A percentile compares a stretch with the other conserved stretches of the same genome.
phyloP scores from a whole-genome alignment of 2,329 filamentous ascomycete species.

The Calonectria montana region DNA sequence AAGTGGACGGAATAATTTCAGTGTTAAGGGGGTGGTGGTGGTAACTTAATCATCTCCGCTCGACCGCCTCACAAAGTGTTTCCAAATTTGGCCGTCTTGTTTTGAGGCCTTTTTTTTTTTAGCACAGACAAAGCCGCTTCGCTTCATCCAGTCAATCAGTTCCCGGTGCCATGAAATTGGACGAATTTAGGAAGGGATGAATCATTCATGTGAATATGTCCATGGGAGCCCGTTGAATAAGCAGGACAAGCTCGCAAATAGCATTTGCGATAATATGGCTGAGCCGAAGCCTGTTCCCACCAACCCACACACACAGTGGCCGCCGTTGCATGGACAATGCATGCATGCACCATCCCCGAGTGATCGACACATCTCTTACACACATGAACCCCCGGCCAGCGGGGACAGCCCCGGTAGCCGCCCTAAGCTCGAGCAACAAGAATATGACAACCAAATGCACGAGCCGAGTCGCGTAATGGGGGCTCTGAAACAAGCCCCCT shows the following conservation, averaged over 20 bases:
- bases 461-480: background rate
- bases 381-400: background rate
- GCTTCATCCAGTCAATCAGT: background rate
- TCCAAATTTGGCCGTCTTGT: background rate
- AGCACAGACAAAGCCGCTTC: background rate
- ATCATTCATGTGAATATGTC: background rate
- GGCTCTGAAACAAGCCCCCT: background rate
- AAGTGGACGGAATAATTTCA: background rate
- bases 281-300: background rate
- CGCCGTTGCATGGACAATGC: background rate
- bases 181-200: background rate
- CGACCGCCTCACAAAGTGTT: background rate
- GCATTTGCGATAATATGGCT: background rate
- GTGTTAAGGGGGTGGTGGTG: slow-evolving; percentile 1
- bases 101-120: background rate
- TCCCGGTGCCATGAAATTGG: background rate
- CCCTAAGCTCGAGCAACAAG: background rate
- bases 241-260: background rate
- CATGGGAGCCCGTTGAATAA: too few species aligned
- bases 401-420: background rate
- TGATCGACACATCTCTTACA: background rate
- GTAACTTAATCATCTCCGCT: slow-evolving; percentile 2
- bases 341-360: background rate
- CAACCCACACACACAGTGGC: background rate
- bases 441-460: background rate